phyloP scores from a whole-genome alignment of 352 stramenopile species.

The Phytophthora vignae region DNA sequence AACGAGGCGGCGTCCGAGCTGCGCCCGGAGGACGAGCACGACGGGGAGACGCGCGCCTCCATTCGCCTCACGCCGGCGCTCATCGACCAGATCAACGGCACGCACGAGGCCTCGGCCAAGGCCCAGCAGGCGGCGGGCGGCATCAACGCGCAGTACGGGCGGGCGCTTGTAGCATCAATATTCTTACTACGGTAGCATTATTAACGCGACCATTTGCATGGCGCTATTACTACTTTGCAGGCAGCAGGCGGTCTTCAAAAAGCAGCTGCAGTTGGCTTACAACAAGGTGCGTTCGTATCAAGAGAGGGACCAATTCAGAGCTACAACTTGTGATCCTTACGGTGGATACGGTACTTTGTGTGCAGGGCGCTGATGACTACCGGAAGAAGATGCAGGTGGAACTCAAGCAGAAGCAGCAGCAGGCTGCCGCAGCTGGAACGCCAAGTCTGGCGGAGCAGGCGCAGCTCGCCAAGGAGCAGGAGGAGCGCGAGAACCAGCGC shows the following conservation, averaged over 20 bases:
- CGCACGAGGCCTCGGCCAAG: slow-evolving; percentile 23
- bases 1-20: slow-evolving; percentile 67
- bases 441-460: slow-evolving; percentile 56
- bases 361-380: slow-evolving; percentile 72
- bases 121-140: slow-evolving; percentile 21
- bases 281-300: slow-evolving; percentile 50
- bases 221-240: slow-evolving; percentile 34
- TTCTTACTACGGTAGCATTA: not conserved
- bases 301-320: not conserved
- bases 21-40: slow-evolving; percentile 46
- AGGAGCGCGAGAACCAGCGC: slow-evolving; percentile 68
- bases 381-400: slow-evolving; percentile 66
- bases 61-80: slow-evolving; percentile 79
- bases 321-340: not conserved
- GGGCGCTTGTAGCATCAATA: too few species aligned
- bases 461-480: slow-evolving; percentile 73
- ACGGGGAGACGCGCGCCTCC: slow-evolving; percentile 57
- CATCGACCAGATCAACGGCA: slow-evolving; percentile 74
- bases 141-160: slow-evolving; percentile 56
- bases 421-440: not conserved
- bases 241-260: slow-evolving; percentile 70
- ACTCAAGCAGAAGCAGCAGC: slow-evolving; percentile 52
- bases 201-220: not conserved
- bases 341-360: slow-evolving; percentile 5
- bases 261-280: slow-evolving; percentile 83